A percentile compares a stretch with the other conserved stretches of the same genome.
Conservation (phyloP, 2,329 filamentous ascomycete species). For the Fusarium begoniae region DNA sequence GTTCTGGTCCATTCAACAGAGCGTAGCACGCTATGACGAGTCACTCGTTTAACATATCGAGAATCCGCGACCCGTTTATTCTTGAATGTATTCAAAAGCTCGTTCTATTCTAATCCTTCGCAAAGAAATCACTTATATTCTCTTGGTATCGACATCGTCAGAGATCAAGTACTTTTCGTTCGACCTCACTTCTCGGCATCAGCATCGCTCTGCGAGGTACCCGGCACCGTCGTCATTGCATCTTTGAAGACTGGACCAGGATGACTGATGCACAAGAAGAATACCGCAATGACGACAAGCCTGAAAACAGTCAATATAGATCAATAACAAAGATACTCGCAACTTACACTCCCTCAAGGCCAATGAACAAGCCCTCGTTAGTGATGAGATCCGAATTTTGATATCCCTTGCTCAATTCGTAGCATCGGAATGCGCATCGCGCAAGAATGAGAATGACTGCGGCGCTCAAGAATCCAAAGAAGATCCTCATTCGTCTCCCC, state of each 20-base stretch:
- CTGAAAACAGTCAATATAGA: slow-evolving; percentile 32
- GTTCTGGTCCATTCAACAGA: too few species aligned
- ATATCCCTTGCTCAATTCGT: slow-evolving; percentile 72
- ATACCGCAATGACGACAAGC: slow-evolving; percentile 48
- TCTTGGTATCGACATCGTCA: neutral
- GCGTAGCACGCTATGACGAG: too few species aligned
- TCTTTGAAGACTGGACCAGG: slow-evolving; percentile 47
- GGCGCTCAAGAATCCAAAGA: slow-evolving; percentile 60
- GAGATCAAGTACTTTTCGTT: neutral
- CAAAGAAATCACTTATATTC: rapidly evolving
- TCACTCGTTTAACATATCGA: neutral
- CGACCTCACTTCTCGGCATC: slow-evolving; percentile 12
- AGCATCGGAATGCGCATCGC: slow-evolving; percentile 70
- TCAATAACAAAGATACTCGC: neutral
- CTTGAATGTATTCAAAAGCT: rapidly evolving
- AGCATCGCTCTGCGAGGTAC: slow-evolving; percentile 1
- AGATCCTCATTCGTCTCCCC: slow-evolving; percentile 48
- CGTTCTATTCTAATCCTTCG: neutral
- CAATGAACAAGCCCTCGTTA: slow-evolving; percentile 62
- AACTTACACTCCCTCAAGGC: slow-evolving; percentile 60
- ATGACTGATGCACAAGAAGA: slow-evolving; percentile 50
- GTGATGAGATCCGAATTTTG: slow-evolving; percentile 60
- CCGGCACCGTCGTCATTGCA: neutral
- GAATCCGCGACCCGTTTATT: neutral
- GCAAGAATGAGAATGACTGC: slow-evolving; percentile 69